phyloP scores from a whole-genome alignment of 148 eudicot species.

The Simmondsia chinensis region DNA sequence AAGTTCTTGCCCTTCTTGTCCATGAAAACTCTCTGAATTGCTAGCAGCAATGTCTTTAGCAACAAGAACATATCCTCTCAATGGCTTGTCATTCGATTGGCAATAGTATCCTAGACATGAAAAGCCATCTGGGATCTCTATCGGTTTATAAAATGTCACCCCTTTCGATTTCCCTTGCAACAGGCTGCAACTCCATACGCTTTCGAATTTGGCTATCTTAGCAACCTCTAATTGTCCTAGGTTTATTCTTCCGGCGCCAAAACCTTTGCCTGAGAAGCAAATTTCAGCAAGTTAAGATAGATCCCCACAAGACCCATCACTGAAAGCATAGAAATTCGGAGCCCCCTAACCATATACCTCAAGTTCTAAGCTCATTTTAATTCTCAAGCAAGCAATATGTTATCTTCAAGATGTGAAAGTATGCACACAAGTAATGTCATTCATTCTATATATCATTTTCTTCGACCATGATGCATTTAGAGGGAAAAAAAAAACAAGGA shows the following conservation, averaged over 20 bases:
- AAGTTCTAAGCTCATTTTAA: neutral
- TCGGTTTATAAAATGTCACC: conserved; percentile 61
- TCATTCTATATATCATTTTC: neutral
- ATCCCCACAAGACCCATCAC: neutral
- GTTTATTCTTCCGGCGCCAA: conserved; percentile 60
- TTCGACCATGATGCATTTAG: too few species aligned
- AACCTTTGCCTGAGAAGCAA: conserved; percentile 53
- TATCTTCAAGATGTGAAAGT: neutral
- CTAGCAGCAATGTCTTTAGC: conserved; percentile 32
- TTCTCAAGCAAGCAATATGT: neutral
- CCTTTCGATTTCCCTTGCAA: conserved; percentile 40
- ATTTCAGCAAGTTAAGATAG: neutral
- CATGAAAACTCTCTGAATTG: neutral
- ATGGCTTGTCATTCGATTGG: conserved; percentile 43
- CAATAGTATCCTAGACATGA: conserved; percentile 75
- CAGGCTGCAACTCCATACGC: conserved; percentile 43
- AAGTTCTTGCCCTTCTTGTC: conserved; percentile 4
- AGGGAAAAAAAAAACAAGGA: too few species aligned
- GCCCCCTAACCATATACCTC: neutral
- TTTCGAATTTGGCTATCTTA: conserved; percentile 42
- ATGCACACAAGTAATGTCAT: neutral
- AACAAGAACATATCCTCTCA: conserved; percentile 68
- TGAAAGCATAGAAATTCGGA: neutral
- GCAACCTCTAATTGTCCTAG: conserved; percentile 77
- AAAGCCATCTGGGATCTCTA: conserved; percentile 57